Base-by-base conservation (phyloP, 2,329 filamentous ascomycete genomes). In the Alternaria tenuissima region DNA sequence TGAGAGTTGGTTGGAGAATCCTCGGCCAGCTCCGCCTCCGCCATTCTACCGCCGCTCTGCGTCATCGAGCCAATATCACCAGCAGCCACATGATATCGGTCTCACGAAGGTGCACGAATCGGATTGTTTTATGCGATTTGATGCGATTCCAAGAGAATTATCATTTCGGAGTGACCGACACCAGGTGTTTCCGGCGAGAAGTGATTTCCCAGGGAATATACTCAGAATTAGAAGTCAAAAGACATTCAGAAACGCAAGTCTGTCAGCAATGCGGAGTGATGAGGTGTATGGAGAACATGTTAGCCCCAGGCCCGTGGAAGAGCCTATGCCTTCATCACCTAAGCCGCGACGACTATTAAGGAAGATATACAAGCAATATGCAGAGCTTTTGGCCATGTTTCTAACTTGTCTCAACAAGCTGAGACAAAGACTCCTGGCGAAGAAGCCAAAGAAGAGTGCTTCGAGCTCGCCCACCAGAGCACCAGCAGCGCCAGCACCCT, bases 1-100 rank as follows among this genome's bases (percentile, higher is more conserved):
- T 24, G 53, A 39, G 28, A 18, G 16, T 36, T 55, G 53, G 53
- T 20, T 55, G 18, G 12, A 55, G 14, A 55, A 26, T 26, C 53
- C 53, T 1, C 32, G 34, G 6, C 39, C 28, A 4, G 43, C 53
- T 22, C 53, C 43, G 4, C 5, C 20, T 22, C 20, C 18, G 7
- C 32, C 43, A 12, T 14, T 18, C 5, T 12, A 24, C 3, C 9
- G 18, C 3, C 26, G 22, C 3, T 34, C 39, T 5, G 14, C 5
- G 7, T 24, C 11, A 42, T 42, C 20, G 8, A 16, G 39, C 5
- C 20, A 7, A 24, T 42, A 24, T 24, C 7, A 6, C 20, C 12
- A 42, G 39, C 39, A 42, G 20, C 24, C 20, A 9, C 20, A 24
- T 12, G 39, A 42, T 16, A 4, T 24, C 2, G 5, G 20, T 4